Base-by-base conservation (phyloP, 148 eudicot genomes). In the Agrostemma githago region DNA sequence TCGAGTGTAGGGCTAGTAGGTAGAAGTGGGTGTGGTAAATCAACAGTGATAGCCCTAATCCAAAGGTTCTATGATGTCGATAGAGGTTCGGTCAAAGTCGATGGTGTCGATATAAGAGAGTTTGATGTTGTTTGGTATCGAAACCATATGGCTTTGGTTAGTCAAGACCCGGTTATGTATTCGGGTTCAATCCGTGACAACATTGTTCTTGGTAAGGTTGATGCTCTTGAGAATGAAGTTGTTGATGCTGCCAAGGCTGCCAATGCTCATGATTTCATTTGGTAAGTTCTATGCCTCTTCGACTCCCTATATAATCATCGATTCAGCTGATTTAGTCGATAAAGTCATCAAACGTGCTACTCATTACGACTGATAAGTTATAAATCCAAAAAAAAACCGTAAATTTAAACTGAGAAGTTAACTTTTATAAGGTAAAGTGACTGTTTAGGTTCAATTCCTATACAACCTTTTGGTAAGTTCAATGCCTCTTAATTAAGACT, bases 1-100 rank as follows among this genome's bases (percentile, higher is more conserved):
- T 84, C 90, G 14, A 89, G 97, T 86, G 72, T 86, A 40, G 98
- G 96, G 7, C 86, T 94, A 17, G 98, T 92, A 11, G 98, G 98
- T 26, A 89, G 75, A 72, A 94, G 98, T 79, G 98, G 98, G 16
- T 94, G 98, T 65, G 97, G 98, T 15, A 94, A 94, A 66, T 94
- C 98, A 12, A 93, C 98, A 5, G 90, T 93, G 59, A 85, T 93
- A 43, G 86, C 88, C 37, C 62, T 93, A 42, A 84, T 91, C 8
- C 90, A 89, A 76, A 85, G 97, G 71, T 89, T 91, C 66, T 93
- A 93, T 66, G 98, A 93, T 20, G 87, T 79, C 2, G 88, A 88
- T 2, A 83, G 81, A 62, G 98, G 98, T 6, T 11, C 83, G 54
- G 87, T 93, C 43, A 91, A 86, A 72, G 85, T 93, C 7, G 97